Percentiles rank a stretch among this genome's conserved stretches.
These are phyloP conservation scores for Nepenthes alata DNA, from an alignment of 179 eudicot species.

Conservation along the genomic window DNA sequence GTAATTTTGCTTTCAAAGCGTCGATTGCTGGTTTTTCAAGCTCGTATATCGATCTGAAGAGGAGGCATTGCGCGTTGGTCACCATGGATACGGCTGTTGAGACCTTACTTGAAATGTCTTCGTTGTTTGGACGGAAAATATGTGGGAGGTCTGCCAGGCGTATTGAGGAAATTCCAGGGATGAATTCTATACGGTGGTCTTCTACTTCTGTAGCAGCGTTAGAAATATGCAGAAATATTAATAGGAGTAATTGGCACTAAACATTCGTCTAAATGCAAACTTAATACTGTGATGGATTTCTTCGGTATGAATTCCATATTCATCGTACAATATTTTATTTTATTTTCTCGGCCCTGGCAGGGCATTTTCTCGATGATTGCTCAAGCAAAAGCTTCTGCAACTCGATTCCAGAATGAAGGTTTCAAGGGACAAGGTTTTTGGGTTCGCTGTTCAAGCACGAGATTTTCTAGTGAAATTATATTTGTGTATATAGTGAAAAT, in stretches of 20 bases:
- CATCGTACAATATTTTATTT: background rate
- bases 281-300: background rate
- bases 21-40: slow-evolving; percentile 9
- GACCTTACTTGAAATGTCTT: background rate
- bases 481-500: too few relatives aligned
- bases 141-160: slow-evolving; percentile 10
- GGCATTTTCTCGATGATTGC: too few relatives aligned
- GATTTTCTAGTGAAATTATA: too few relatives aligned
- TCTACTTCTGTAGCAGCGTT: background rate
- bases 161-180: slow-evolving; percentile 10
- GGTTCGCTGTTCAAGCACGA: too few relatives aligned
- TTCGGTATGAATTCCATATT: background rate
- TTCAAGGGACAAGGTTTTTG: too few relatives aligned
- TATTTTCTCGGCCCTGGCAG: too few relatives aligned
- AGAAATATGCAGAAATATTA: background rate
- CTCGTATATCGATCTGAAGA: slow-evolving; percentile 8
- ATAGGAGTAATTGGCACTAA: background rate
- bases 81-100: background rate
- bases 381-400: too few relatives aligned
- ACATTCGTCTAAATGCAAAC: background rate
- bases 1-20: background rate
- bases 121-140: background rate
- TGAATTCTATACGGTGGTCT: slow-evolving; percentile 9
- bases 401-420: too few relatives aligned
- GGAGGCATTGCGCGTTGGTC: slow-evolving; percentile 7